Conservation (phyloP, 225 moss, liverwort and hornwort genomes). For the Pseudoscleropodium purum region DNA sequence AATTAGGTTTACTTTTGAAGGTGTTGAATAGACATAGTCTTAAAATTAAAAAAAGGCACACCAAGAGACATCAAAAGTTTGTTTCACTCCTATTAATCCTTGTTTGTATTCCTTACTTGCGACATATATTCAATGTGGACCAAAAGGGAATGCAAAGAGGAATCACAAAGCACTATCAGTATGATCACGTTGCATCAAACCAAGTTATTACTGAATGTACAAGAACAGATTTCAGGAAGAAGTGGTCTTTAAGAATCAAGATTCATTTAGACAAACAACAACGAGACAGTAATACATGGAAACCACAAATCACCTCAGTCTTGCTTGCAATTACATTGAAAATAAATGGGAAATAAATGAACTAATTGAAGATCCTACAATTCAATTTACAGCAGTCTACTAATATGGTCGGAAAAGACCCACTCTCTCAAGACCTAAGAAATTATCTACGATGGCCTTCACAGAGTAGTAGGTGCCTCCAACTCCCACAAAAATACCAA, state of each 20-base stretch:
- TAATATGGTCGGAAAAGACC: not conserved
- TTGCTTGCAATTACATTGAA: not conserved
- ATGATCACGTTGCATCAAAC: not conserved
- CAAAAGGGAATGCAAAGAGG: not conserved
- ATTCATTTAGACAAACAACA: not conserved
- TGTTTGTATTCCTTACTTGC: not conserved
- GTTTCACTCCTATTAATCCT: not conserved
- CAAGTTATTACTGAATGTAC: not conserved
- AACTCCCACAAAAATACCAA: conserved; percentile 40
- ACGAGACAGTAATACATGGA: not conserved
- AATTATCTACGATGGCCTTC: conserved; percentile 39
- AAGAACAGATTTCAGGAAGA: not conserved
- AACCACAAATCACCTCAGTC: not conserved
- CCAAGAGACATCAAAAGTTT: not conserved
- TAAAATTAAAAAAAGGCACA: not conserved
- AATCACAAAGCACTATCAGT: not conserved
- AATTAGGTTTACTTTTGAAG: not conserved
- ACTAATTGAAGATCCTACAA: not conserved
- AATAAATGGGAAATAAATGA: not conserved
- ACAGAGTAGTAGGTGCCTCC: conserved; percentile 69
- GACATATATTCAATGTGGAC: not conserved
- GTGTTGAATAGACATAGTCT: not conserved
- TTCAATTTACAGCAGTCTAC: not conserved
- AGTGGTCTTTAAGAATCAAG: not conserved
- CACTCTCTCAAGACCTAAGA: conserved; percentile 4